A percentile compares a stretch with the other conserved stretches of the same genome.
These are phyloP conservation scores for Pseudohalonectria lignicola DNA, from an alignment of 2,329 filamentous ascomycete genomes.

Conservation along the genomic window DNA sequence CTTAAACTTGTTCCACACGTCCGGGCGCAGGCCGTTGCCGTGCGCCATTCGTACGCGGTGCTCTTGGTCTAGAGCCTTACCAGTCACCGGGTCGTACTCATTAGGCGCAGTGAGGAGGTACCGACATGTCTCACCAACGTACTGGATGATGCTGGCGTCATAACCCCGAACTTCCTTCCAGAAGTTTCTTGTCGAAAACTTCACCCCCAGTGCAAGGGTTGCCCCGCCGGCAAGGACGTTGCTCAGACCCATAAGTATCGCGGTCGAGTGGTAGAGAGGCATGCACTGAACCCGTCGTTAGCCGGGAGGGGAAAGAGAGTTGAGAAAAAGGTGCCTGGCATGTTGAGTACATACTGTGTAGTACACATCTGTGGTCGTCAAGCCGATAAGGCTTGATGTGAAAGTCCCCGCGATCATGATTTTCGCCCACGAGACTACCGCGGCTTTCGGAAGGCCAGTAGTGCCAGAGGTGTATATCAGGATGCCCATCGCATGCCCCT, in stretches of 20 bases:
- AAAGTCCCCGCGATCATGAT: conserved; percentile 41
- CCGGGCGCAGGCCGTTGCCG: conserved; percentile 76
- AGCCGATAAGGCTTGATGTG: conserved; percentile 40
- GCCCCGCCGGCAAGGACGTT: conserved; percentile 48
- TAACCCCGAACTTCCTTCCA: conserved; percentile 65
- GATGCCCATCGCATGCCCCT: conserved; percentile 48
- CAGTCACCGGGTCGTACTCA: conserved; percentile 49
- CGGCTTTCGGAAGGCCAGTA: conserved; percentile 73
- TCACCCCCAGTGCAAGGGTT: conserved; percentile 62
- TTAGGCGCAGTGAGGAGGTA: conserved; percentile 64
- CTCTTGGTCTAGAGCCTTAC: conserved; percentile 58
- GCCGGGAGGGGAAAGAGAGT: not conserved
- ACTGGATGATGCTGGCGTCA: conserved; percentile 68
- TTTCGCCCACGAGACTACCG: conserved; percentile 63
- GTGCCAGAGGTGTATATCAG: conserved; percentile 83
- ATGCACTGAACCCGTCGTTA: conserved; percentile 46
- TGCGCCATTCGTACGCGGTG: conserved; percentile 67
- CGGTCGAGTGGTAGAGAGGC: conserved; percentile 83
- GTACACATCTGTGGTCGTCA: conserved; percentile 55
- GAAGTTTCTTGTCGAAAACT: conserved; percentile 68
- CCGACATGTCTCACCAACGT: conserved; percentile 79
- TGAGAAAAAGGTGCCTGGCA: not conserved
- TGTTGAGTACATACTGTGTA: conserved; percentile 49
- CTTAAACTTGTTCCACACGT: conserved; percentile 78
- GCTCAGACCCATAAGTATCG: conserved; percentile 56